Evolutionary conservation across 495 filamentous ascomycete genomes (phyloP), one percentile per base, ranked within the genome.

Genomic region (Penicillium pulvis): DNA sequence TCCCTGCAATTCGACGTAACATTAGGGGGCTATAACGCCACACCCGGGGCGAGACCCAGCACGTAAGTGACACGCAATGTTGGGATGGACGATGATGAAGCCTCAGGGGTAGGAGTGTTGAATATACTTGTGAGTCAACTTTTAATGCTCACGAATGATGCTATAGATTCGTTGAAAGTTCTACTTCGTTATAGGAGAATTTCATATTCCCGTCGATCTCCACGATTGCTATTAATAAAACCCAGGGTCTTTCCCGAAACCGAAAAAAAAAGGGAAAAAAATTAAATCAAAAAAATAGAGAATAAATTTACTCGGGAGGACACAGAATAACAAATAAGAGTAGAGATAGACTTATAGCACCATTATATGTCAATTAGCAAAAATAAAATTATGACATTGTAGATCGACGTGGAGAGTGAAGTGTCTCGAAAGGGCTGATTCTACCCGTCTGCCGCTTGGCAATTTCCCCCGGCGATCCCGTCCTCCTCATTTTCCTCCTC

Each of bases 401-500:
- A 36, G 33, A 14, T 36, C 10, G 33, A 36, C 12, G 33, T 36
- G 33, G 19, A 20, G 36, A 55, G 24, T 55, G 24, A 36, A 46
- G 36, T 30, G 42, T 44, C 33, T 43, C 43, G 16, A 54, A 36
- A 41, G 39, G 39, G 42, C 47, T 54, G 43, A 41, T 48, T 63
- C 55, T 45, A 57, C 46, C 56, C 58, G 42, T 51, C 26, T 51
- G 30, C 56, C 53, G 60, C 63, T 57, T 61, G 59, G 62, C 62
- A 60, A 61, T 55, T 41, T 58, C 48, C 63, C 61, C 65, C 67
- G 62, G 26, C 65, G 64, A 67, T 68, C 61, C 67, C 59, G 61
- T 61, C 55, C 58, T 65, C 53, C 44, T 65, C 60, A 62, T 65
- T 70, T 66, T 36, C 58, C 51, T 59, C 61, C 59, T 64, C 56